Percentiles rank a stretch among this genome's conserved stretches.
Conservation (phyloP, 2,329 filamentous ascomycete species). For the Paracoccidioides brasiliensis region DNA sequence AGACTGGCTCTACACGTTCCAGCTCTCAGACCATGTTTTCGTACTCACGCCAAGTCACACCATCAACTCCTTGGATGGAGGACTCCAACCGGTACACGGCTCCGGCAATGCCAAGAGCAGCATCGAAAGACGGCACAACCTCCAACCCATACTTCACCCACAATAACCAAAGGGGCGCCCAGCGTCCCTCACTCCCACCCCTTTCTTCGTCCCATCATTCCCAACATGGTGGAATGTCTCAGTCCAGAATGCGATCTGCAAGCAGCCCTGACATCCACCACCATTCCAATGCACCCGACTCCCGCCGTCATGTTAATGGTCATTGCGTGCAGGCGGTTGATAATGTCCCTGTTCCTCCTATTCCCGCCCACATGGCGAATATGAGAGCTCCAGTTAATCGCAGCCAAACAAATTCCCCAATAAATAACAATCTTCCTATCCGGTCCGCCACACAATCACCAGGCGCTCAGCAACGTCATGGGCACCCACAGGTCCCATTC, state of each 20-base stretch:
- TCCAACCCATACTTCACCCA: conserved; percentile 50
- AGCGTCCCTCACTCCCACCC: conserved; percentile 67
- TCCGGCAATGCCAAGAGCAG: conserved; percentile 67
- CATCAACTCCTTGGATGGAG: conserved; percentile 48
- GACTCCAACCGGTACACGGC: conserved; percentile 73
- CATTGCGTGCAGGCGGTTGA: conserved; percentile 41
- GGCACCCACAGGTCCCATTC: conserved; percentile 22
- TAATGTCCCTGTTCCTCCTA: conserved; percentile 60
- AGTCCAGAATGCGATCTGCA: conserved; percentile 73
- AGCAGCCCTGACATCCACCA: conserved; percentile 90
- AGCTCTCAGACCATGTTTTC: conserved; percentile 55
- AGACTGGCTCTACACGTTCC: conserved; percentile 47
- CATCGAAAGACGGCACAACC: conserved; percentile 63
- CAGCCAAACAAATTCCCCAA: conserved; percentile 71
- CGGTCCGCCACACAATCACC: conserved; percentile 60
- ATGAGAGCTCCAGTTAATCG: conserved; percentile 53
- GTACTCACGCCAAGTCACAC: conserved; percentile 62
- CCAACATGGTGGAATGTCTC: conserved; percentile 40
- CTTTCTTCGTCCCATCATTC: conserved; percentile 43
- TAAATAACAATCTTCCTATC: conserved; percentile 50
- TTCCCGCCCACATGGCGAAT: conserved; percentile 55
- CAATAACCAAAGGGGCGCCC: conserved; percentile 41
- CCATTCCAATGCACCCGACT: conserved; percentile 40
- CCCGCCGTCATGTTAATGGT: conserved; percentile 39
- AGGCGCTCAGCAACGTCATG: conserved; percentile 44